Base-by-base conservation (phyloP, 140 eudicot species). In the Eryngium alpinum region DNA sequence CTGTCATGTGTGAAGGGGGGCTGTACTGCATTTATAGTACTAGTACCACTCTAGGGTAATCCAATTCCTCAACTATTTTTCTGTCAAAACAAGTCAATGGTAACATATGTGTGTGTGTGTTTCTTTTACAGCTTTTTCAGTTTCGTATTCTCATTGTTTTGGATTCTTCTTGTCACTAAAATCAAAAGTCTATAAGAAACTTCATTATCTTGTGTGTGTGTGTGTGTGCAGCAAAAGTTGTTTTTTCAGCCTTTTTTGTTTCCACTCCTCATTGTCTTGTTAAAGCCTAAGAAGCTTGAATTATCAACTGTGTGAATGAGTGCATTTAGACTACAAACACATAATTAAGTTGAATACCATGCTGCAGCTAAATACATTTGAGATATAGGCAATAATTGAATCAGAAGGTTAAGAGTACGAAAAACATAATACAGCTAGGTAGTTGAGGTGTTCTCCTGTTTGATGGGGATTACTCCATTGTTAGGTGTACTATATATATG, bases 401-500 rank as follows among this genome's bases (percentile, higher is more conserved):
- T 14, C 16, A 32, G 31, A 32, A 70, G 15, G 9, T 9, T 66
- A 21, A n/a, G 10, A 57, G 65, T 57, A 57, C 65, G 18, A 25
- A 9, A 12, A 70, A 33, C 21, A 29, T 18, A 17, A 44, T 15
- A 70, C 14, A 69, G 33, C 43, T 66, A 66, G 34, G 34, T 66
- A 28, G 18, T 27, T 3, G n/a, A 15, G 75, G 13, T 33, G 33
- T 1, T 69, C 44, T 69, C 74, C 75, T 17, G 17, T 17, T 32
- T 69, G 9, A 31, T 38, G 33, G 75, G 25, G 46, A 28, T 6
- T 31, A 17, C 44, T 29, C 32, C 31, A 67, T 25, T 3, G 75
- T 44, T 69, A 31, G 75, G 75, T 69, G 75, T 31, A 31, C 75
- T 29, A 69, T 69, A 67, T 69, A 67, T 31, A 69, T 69, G 75